Evolutionary conservation across 192 early-diverging fungal species (phyloP), one percentile per base, ranked within the genome.

Genomic region (Backusella psychrophila): DNA sequence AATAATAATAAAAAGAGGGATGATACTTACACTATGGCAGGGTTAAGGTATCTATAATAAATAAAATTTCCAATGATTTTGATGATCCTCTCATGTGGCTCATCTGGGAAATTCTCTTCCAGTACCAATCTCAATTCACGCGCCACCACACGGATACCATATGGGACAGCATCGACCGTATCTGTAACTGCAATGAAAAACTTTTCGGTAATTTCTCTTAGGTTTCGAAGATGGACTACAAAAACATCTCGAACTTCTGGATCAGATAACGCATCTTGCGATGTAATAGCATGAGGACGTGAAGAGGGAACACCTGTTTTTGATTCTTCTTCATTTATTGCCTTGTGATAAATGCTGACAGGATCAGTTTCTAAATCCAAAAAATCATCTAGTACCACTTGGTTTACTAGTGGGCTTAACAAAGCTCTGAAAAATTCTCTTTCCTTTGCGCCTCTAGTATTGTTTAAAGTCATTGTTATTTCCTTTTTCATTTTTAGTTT

Each of bases 41-140:
- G 98, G 84, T 96, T 99, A 78, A 99, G 93, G 83, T 98, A 99
- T 49, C 97, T 92, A 83, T 99, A 99, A 87, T 98, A 99, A 33
- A 99, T 91, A 73, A 99, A 84, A 73, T 99, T 95, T 3, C 96
- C 96, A 38, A 99, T 91, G 33, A 97, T 87, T 78, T 93, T 94
- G 71, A 91, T 91, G 52, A 99, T 92, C 75, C 91, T 92, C 42
- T 90, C 88, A 67, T 95, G 91, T 4, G 90, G 83, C 77, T 95
- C 91, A 4, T 92, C 85, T 1, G 92, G 91, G 89, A 99, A 99
- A 74, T 96, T 94, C 34, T 82, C 84, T 42, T 88, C 85, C 74
- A 99, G 86, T 9, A 89, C 88, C 8, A 90, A 86, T 73, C 92
- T 89, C 56, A 99, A 85, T 81, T 98, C 93, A 75, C 91, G 90